A percentile compares a stretch with the other conserved stretches of the same genome.
Conservation (phyloP, 1,284 basidiomycete genomes). For the Trichosporon inkin region DNA sequence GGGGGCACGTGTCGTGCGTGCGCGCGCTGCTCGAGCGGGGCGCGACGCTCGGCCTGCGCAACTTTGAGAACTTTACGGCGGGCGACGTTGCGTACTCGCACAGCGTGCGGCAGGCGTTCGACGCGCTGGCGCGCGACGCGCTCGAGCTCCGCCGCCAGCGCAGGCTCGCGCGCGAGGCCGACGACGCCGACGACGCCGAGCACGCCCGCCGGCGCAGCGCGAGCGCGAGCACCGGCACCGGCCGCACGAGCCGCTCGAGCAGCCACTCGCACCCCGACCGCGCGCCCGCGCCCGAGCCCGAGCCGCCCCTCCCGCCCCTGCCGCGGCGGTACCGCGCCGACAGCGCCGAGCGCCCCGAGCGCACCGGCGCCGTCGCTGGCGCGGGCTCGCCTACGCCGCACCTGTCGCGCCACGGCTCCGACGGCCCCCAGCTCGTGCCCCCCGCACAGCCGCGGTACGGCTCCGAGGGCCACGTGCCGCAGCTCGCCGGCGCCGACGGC, state of each 20-base stretch:
- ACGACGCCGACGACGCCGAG: not conserved
- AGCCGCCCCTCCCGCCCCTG: not conserved
- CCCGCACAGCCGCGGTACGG: not conserved
- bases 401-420: not conserved
- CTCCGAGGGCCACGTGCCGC: not conserved
- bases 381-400: not conserved
- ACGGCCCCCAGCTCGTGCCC: not conserved
- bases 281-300: not conserved
- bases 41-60: slow-evolving; percentile 72
- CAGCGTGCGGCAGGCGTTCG: slow-evolving; percentile 28
- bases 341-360: not conserved
- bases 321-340: not conserved
- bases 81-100: slow-evolving; percentile 85
- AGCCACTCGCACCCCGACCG: not conserved
- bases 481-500: not conserved
- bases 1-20: slow-evolving; percentile 60
- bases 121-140: slow-evolving; percentile 33
- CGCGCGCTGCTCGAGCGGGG: slow-evolving; percentile 83
- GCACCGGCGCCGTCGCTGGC: too few species aligned
- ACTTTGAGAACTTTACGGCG: slow-evolving; percentile 85
- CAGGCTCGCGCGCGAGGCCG: not conserved
- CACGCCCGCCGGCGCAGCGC: not conserved
- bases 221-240: not conserved
- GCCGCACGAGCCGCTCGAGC: not conserved
- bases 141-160: slow-evolving; percentile 24